Evolutionary conservation across 2,329 filamentous ascomycete species (phyloP), one percentile per base, ranked within the genome.

Genomic region (Penicillium sp.): DNA sequence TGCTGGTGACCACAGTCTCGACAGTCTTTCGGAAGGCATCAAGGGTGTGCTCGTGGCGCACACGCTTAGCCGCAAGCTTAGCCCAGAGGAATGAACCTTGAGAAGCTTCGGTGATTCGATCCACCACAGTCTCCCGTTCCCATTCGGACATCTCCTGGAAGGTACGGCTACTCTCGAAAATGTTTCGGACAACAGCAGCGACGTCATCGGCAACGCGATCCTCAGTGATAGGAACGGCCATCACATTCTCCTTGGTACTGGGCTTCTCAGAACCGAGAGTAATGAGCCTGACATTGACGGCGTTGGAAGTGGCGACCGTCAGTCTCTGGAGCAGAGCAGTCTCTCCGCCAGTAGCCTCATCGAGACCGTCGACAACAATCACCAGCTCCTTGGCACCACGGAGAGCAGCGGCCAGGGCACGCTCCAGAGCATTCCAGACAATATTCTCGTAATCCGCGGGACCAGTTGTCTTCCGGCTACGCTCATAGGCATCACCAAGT

Each of bases 41-140:
- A 0, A 65, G 52, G 1, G 58, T 62, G 19, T 64, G 58, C 59
- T 76, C 76, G n/a, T 64, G 61, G 22, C 71, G 68, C 30, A 73
- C 61, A 16, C 65, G 66, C 62, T 75, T 75, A 1, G 72, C 57
- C 8, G 70, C 72, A 6, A 79, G 68, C 62, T 77, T 79, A 4
- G 75, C 77, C 73, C 75, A 77, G 0, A 79, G 70, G 59, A 79
- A 78, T 6, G 76, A 78, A 8, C 76, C 73, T 10, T 72, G 67
- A 6, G 77, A 69, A 10, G 71, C 73, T 33, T 75, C 68, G 1
- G 71, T 64, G 38, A 80, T 69, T 2, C 68, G 68, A n/a, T 70
- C 70, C 22, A 77, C 65, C 0, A 70, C 58, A 0, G 69, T 68
- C 52, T 79, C 77, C 48, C 73, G 74, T 38, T 76, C 71, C 6